Base-by-base conservation (phyloP, 495 filamentous ascomycete genomes). In the Patellaria atrata region DNA sequence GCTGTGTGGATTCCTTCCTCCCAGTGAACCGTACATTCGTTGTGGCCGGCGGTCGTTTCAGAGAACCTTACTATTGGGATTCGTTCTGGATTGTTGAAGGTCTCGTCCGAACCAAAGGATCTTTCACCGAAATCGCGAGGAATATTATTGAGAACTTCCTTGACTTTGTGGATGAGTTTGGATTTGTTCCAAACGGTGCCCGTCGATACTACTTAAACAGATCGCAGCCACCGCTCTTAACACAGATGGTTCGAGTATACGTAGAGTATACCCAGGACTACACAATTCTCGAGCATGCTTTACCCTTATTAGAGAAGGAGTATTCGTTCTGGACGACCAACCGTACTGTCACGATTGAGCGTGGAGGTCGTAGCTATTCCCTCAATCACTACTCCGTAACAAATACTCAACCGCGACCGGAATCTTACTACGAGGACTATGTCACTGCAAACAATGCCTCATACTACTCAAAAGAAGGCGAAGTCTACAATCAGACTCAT, bases 81-180 rank as follows among this genome's bases (percentile, higher is more conserved):
- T 50, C 46, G 5, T 52, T 47, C 46, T 52, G 42, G 43, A 36
- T 52, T 15, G 32, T 52, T 25, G 42, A 47, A 19, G 49, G 49
- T 11, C 37, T 52, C 3, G 26, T 52, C 6, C 34, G 46, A 5
- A 52, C 49, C 17, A 23, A 44, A 22, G 49, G 49, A n/a, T 43
- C 46, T 5, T 52, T 52, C 27, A 52, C 49, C 4, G 13, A 52
- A 33, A 52, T 52, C 22, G 42, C 49, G 3, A 9, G 27, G 5
- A 52, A 52, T 18, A 50, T 52, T 33, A 50, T 50, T 30, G 46
- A 50, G 37, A 52, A 52, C 27, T 52, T 52, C 34, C 30, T 52
- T 11, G 49, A 52, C 25, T 37, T 50, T 25, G 47, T 52, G 3
- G 46, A 50, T 4, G 17, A 42, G n/a, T 44, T 41, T 30, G 49